phyloP scores from a whole-genome alignment of 345 rosid species.

The Acer yangbiense region DNA sequence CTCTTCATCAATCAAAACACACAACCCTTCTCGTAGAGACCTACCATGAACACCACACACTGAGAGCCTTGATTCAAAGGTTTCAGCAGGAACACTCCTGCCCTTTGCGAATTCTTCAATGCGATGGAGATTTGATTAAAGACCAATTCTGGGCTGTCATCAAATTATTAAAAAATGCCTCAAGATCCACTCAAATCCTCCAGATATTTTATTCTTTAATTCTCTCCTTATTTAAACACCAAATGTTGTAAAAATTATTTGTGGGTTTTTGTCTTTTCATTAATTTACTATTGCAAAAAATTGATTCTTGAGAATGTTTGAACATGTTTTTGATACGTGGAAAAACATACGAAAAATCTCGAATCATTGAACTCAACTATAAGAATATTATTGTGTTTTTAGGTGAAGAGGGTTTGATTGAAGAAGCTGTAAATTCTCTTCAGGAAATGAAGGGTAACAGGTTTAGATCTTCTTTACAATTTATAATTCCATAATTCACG shows the following conservation, averaged over 20 bases:
- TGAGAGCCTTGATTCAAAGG: slow-evolving; percentile 39
- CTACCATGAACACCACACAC: slow-evolving; percentile 42
- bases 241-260: too few relatives aligned
- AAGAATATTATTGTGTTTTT: slow-evolving; percentile 55
- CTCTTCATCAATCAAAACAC: slow-evolving; percentile 26
- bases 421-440: slow-evolving; percentile 51
- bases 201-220: slow-evolving; percentile 36
- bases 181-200: slow-evolving; percentile 49
- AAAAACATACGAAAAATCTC: slow-evolving; percentile 41
- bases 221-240: background rate
- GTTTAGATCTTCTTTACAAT: slow-evolving; percentile 45
- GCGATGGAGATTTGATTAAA: slow-evolving; percentile 67
- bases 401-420: slow-evolving; percentile 43
- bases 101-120: slow-evolving; percentile 53
- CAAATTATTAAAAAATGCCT: slow-evolving; percentile 50
- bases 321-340: slow-evolving; percentile 70
- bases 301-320: slow-evolving; percentile 14
- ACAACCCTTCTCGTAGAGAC: slow-evolving; percentile 47
- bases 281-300: background rate
- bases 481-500: slow-evolving; percentile 56
- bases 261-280: background rate
- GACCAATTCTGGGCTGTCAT: slow-evolving; percentile 62
- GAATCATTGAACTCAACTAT: slow-evolving; percentile 51
- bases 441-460: slow-evolving; percentile 41
- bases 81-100: slow-evolving; percentile 38